phyloP scores from a whole-genome alignment of 495 filamentous ascomycete species.

The Stereocaulon alpinum region DNA sequence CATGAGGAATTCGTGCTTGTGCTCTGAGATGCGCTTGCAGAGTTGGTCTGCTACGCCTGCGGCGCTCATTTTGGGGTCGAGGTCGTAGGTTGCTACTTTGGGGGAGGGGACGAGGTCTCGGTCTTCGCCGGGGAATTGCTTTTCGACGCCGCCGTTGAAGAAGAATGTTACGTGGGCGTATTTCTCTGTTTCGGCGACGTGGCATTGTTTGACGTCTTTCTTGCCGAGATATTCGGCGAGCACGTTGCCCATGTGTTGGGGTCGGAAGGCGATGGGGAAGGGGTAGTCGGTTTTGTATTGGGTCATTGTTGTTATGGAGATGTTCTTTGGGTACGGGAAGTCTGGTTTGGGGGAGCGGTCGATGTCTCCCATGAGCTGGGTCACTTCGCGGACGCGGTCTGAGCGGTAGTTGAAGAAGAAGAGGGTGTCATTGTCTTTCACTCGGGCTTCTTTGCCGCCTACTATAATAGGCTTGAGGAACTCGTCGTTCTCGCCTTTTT shows the following conservation, averaged over 20 bases:
- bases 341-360: slow-evolving; percentile 84
- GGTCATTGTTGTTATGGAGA: slow-evolving; percentile 92
- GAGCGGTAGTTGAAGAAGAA: slow-evolving; percentile 99
- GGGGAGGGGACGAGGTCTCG: slow-evolving; percentile 67
- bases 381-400: slow-evolving; percentile 93
- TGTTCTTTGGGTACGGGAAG: slow-evolving; percentile 89
- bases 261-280: slow-evolving; percentile 87
- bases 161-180: slow-evolving; percentile 99
- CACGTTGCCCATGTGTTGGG: slow-evolving; percentile 92
- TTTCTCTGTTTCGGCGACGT: slow-evolving; percentile 97
- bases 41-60: slow-evolving; percentile 79
- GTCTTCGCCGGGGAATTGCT: slow-evolving; percentile 83
- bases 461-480: slow-evolving; percentile 98
- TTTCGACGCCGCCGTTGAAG: slow-evolving; percentile 98
- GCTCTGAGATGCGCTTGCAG: slow-evolving; percentile 66
- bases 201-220: slow-evolving; percentile 71
- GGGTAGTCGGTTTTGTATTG: slow-evolving; percentile 95
- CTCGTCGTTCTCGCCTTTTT: slow-evolving; percentile 82
- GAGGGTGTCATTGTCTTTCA: slow-evolving; percentile 84
- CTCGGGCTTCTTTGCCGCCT: slow-evolving; percentile 68
- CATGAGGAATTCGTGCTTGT: slow-evolving; percentile 90
- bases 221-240: slow-evolving; percentile 80
- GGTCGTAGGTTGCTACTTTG: slow-evolving; percentile 89
- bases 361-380: slow-evolving; percentile 81
- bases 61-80: slow-evolving; percentile 93